A percentile compares a stretch with the other conserved stretches of the same genome.
phyloP scores from a whole-genome alignment of 495 filamentous ascomycete species.

The Parmelia sp. region DNA sequence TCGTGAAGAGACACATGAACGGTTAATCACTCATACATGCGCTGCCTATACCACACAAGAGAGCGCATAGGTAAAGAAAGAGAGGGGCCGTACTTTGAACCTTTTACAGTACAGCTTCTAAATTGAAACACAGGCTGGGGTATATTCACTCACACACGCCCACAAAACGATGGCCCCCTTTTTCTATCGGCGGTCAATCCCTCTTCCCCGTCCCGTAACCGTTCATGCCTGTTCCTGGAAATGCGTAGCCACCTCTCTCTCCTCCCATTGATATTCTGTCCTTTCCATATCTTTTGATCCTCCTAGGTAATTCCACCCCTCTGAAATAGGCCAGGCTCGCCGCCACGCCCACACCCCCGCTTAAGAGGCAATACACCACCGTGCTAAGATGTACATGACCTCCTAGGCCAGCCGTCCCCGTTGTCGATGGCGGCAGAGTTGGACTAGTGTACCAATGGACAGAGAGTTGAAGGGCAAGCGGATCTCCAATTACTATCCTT shows the following conservation, averaged over 20 bases:
- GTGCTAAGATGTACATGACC: conserved; percentile 29
- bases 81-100: not conserved
- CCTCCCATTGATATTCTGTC: conserved; percentile 36
- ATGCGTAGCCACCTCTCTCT: conserved; percentile 41
- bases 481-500: conserved; percentile 73
- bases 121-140: not conserved
- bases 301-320: conserved; percentile 38
- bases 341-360: conserved; percentile 38
- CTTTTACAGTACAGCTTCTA: not conserved
- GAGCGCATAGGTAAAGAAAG: not conserved
- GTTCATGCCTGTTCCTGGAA: conserved; percentile 33
- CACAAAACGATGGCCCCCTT: not conserved
- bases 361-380: conserved; percentile 31
- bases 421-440: conserved; percentile 33
- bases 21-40: not conserved
- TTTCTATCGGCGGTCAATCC: conserved; percentile 36
- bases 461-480: conserved; percentile 69
- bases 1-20: not conserved
- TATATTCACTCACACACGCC: not conserved
- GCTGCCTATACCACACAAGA: not conserved
- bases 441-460: conserved; percentile 64
- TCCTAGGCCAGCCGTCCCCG: conserved; percentile 22
- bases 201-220: conserved; percentile 53
- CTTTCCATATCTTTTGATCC: conserved; percentile 39
- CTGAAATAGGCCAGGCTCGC: conserved; percentile 32